Evolutionary conservation across 805 yeast genomes (phyloP).

Genomic region (Candida odintsovae): DNA sequence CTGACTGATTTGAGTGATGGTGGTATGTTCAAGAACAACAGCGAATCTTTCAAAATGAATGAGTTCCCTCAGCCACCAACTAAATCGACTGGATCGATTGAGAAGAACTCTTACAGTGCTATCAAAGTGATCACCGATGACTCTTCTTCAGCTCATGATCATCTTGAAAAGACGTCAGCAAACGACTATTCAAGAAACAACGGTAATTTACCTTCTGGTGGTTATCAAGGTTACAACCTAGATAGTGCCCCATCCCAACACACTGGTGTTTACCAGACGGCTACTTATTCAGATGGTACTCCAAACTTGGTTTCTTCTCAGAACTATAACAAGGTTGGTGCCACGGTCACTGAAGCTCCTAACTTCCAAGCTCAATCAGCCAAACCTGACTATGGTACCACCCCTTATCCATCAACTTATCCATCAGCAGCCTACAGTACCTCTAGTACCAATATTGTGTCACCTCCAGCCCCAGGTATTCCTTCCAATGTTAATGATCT

Average conservation of each 20-base stretch:
- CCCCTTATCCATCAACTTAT: conserved; percentile 14
- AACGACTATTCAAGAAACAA: conserved; percentile 19
- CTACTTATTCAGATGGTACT: conserved; percentile 15
- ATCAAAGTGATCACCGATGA: conserved; percentile 21
- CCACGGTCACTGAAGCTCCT: conserved; percentile 20
- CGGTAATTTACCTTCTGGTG: conserved; percentile 3
- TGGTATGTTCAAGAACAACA: conserved; percentile 11
- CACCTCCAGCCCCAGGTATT: not conserved
- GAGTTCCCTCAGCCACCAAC: conserved; percentile 6
- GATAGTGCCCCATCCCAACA: conserved; percentile 1
- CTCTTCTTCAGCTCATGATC: conserved; percentile 17
- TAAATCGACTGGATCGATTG: conserved; percentile 7
- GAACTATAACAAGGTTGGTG: conserved; percentile 19
- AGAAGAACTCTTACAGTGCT: conserved; percentile 12
- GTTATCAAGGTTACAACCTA: conserved; percentile 14
- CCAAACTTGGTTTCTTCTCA: conserved; percentile 22
- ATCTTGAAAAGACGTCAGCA: conserved; percentile 19
- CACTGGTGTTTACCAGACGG: not conserved
- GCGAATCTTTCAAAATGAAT: conserved; percentile 10
- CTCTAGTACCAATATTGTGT: not conserved
- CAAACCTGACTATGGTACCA: conserved; percentile 17
- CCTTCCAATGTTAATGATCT: not conserved
- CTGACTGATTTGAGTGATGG: conserved; percentile 23
- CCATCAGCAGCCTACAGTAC: conserved; percentile 13
- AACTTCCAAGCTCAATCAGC: conserved; percentile 19